Evolutionary conservation across 148 eudicot species (phyloP), one percentile per base, ranked within the genome.

Genomic region (Gaultheria prostrata): DNA sequence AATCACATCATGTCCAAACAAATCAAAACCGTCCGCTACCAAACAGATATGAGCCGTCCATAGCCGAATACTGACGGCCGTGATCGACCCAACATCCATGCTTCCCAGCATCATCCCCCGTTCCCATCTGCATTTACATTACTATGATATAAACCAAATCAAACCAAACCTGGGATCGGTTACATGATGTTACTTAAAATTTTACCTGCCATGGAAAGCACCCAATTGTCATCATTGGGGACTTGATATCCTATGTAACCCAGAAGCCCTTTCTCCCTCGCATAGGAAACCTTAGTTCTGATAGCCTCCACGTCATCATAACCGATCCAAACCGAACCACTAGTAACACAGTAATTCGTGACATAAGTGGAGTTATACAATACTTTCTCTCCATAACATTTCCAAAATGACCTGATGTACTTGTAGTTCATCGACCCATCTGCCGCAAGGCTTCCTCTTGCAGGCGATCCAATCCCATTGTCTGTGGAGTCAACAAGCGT

Each of bases 201-300:
- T 30, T 69, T 86, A 56, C 81, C 82, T 57, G 82, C 82, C 46
- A 61, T 70, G 11, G 82, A 80, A 39, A 80, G 82, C 33, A 80
- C 33, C 82, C 82, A 80, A 76, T 65, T 61, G 24, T 78, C 77
- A 78, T 83, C 85, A 5, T 45, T 0, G 1, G 67, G 1, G 49
- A 83, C 57, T 21, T 77, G 77, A 82, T 82, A 83, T 45, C 13
- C 76, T 49, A 33, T 8, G 49, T 78, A 83, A 15, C 85, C 85
- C 33, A 83, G 35, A 45, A 83, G 28, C 11, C 45, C 45, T 6
- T 50, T 83, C 39, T 14, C 9, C 13, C 12, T 61, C 0, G 63
- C 82, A 5, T 83, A 83, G 0, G 70, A 21, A 70, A 67, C 77
- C 85, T 78, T 83, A 3, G 45, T 80, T 14, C 18, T 54, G 3